These are phyloP conservation scores for Pistacia vera DNA, from an alignment of 345 rosid species.

Conservation along the genomic window DNA sequence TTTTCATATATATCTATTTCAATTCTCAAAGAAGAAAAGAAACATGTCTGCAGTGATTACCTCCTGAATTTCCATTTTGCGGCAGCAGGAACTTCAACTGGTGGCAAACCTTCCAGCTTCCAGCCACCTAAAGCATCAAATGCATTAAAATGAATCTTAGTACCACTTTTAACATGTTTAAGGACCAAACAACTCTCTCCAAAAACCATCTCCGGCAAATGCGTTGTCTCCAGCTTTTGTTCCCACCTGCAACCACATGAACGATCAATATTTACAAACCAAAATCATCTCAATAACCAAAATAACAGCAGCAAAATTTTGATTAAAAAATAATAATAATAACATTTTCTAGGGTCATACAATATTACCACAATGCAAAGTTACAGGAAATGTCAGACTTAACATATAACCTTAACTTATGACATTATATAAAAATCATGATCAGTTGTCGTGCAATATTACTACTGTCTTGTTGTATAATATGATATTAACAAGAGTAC, in stretches of 20 bases:
- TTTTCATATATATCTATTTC: neutral
- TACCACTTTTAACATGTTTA: constrained; percentile 55
- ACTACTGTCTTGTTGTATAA: too few species aligned
- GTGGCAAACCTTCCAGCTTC: constrained; percentile 84
- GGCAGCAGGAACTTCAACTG: constrained; percentile 96
- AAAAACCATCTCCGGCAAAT: constrained; percentile 91
- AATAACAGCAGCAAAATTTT: neutral
- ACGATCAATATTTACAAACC: constrained; percentile 4
- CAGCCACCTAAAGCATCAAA: constrained; percentile 87
- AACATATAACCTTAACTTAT: neutral
- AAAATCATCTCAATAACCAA: neutral
- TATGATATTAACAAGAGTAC: neutral
- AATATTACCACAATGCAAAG: neutral
- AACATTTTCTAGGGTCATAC: neutral
- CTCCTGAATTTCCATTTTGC: constrained; percentile 94
- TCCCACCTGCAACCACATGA: constrained; percentile 71
- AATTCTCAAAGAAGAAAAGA: neutral
- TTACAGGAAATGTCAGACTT: neutral
- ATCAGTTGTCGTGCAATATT: too few species aligned
- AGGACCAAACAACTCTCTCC: constrained; percentile 77
- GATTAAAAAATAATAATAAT: too few species aligned
- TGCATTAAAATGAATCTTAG: constrained; percentile 75
- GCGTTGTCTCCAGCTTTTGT: constrained; percentile 72
- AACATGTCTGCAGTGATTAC: constrained; percentile 28
- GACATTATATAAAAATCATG: too few species aligned